Evolutionary conservation across 106 monocot genomes (phyloP).

Genomic region (Dactylorhiza incarnata): DNA sequence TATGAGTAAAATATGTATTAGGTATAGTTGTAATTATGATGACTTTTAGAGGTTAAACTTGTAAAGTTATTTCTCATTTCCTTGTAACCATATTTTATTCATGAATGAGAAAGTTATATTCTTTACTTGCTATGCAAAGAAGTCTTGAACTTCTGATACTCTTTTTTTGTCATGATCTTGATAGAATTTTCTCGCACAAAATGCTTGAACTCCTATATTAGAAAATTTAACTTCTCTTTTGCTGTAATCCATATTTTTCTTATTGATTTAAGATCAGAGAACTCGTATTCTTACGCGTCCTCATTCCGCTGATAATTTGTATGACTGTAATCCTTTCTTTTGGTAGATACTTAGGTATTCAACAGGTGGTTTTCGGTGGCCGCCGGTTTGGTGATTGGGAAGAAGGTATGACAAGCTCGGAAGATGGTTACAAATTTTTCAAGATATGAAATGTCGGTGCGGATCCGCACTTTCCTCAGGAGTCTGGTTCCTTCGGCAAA

Average conservation of each 20-base stretch:
- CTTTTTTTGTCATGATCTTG: too few relatives aligned
- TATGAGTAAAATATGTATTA: too few relatives aligned
- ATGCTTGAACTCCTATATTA: background rate
- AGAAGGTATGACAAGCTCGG: slow-evolving; percentile 81
- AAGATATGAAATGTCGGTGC: slow-evolving; percentile 47
- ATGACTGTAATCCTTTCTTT: background rate
- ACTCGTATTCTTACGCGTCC: background rate
- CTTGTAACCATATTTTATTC: too few relatives aligned
- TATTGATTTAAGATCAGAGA: too few relatives aligned
- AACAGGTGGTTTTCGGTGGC: slow-evolving; percentile 94
- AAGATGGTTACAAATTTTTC: slow-evolving; percentile 90
- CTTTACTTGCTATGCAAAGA: too few relatives aligned
- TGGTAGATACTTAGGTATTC: slow-evolving; percentile 85
- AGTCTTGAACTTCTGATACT: too few relatives aligned
- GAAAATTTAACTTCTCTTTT: background rate
- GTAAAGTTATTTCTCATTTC: too few relatives aligned
- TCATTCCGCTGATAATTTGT: background rate
- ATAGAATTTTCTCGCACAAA: background rate
- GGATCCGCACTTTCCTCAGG: too few relatives aligned
- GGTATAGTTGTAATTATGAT: too few relatives aligned
- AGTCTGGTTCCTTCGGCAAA: too few relatives aligned
- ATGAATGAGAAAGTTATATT: too few relatives aligned
- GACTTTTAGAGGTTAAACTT: too few relatives aligned
- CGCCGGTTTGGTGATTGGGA: slow-evolving; percentile 93
- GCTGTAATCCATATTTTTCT: background rate